Evolutionary conservation across 2,329 filamentous ascomycete species (phyloP), one percentile per base, ranked within the genome.

Genomic region (Curvularia verruculosa): DNA sequence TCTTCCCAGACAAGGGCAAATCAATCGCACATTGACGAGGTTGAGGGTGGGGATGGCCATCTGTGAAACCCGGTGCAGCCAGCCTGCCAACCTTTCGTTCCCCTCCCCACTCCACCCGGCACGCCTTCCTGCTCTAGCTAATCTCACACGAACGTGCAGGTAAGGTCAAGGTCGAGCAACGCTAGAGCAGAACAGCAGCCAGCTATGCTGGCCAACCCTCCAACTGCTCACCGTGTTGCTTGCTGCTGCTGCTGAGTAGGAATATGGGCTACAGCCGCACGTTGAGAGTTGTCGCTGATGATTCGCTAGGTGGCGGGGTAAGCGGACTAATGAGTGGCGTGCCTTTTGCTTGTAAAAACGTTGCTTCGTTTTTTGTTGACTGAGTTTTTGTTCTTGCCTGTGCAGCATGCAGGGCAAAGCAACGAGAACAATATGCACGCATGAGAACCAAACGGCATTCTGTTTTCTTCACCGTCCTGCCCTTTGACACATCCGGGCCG

Each of bases 401-500:
- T 19, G 40, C 26, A 24, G 28, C 18, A n/a, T 29, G 43, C 43
- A 19, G 28, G 41, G 23, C 23, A 28, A 26, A 18, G 23, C 24
- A 18, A 18, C 8, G n/a, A 15, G 41, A 36, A 36, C 34, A 29
- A 29, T 12, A 29, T 29, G 28, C 28, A 36, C 15, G 34, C 34
- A 36, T 9, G 15, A 2, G 15, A 10, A 26, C 21, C 23, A 26
- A 23, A 26, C 13, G 40, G 40, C 8, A 4, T 10, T 23, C 28
- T 19, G 26, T 31, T 21, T 39, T 10, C 54, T 58, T 69, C 66
- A 71, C 65, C 66, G 69, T 72, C 68, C 69, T 12, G 28, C 10
- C 66, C 66, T 67, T 45, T 5, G 37, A 47, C 26, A 47, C 43
- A 46, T 43, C 40, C 23, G 24, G 24, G 34, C 34, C 6, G 15